phyloP scores from a whole-genome alignment of 2,329 filamentous ascomycete genomes.

The Aspergillus carbonarius region DNA sequence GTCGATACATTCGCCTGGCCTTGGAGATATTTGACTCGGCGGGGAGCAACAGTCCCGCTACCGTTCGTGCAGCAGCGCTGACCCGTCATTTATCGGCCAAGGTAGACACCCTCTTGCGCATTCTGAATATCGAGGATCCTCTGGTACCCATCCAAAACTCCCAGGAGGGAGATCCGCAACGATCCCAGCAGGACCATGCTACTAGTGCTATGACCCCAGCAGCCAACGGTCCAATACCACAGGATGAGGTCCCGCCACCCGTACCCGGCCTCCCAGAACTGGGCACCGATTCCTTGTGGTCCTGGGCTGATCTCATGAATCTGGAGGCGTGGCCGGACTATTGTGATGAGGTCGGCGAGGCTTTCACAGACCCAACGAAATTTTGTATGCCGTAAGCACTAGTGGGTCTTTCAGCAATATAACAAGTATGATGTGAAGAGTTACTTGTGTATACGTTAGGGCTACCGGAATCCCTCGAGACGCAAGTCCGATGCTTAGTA shows the following conservation, averaged over 20 bases:
- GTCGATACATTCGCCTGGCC: conserved; percentile 11
- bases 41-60: background rate
- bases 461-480: too few relatives aligned
- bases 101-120: background rate
- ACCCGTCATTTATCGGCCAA: background rate
- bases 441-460: too few relatives aligned
- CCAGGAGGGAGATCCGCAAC: too few relatives aligned
- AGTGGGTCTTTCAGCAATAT: too few relatives aligned
- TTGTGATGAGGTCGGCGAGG: conserved; percentile 16
- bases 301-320: conserved; percentile 15
- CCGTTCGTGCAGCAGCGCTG: conserved; percentile 1
- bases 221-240: too few relatives aligned
- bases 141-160: too few relatives aligned
- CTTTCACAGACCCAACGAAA: conserved; percentile 2
- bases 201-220: too few relatives aligned
- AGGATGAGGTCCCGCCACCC: too few relatives aligned
- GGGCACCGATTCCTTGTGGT: conserved; percentile 3
- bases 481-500: too few relatives aligned
- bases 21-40: conserved; percentile 16
- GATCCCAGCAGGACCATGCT: too few relatives aligned
- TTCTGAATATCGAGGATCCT: background rate
- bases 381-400: too few relatives aligned
- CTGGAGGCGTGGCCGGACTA: conserved; percentile 15
- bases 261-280: background rate
- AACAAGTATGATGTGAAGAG: too few relatives aligned